A percentile compares a stretch with the other conserved stretches of the same genome.
Evolutionary conservation across 495 filamentous ascomycete genomes (phyloP).

Genomic region (Elasticomyces elasticus): DNA sequence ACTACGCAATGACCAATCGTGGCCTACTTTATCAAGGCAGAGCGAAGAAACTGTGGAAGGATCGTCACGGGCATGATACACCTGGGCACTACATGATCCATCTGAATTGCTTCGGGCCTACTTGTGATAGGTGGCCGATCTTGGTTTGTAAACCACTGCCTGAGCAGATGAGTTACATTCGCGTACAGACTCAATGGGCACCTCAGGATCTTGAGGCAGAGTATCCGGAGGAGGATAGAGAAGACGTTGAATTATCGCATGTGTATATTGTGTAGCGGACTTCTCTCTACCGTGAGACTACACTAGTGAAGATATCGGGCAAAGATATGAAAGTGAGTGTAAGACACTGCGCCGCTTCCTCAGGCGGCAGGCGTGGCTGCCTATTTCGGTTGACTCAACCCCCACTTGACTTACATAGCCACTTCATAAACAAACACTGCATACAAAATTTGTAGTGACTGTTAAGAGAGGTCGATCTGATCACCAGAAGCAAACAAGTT

Average conservation of each 20-base stretch:
- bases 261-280: too few species aligned
- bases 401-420: background rate
- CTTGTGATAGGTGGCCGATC: background rate
- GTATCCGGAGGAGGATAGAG: too few species aligned
- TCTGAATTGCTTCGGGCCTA: background rate
- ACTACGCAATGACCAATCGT: conserved; percentile 3
- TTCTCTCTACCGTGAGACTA: background rate
- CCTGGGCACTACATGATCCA: background rate
- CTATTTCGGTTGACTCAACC: background rate
- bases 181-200: too few species aligned
- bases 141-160: background rate
- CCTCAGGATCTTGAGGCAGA: too few species aligned
- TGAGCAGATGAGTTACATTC: background rate
- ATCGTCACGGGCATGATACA: background rate
- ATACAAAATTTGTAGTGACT: background rate
- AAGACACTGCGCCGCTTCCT: background rate
- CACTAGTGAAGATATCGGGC: background rate
- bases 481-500: background rate
- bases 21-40: background rate
- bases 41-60: background rate
- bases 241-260: too few species aligned
- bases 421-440: background rate
- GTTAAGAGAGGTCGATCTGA: background rate
- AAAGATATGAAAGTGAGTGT: too few species aligned
- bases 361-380: background rate